Conservation (phyloP, 352 stramenopile species). For the Globisporangium paddicum region DNA sequence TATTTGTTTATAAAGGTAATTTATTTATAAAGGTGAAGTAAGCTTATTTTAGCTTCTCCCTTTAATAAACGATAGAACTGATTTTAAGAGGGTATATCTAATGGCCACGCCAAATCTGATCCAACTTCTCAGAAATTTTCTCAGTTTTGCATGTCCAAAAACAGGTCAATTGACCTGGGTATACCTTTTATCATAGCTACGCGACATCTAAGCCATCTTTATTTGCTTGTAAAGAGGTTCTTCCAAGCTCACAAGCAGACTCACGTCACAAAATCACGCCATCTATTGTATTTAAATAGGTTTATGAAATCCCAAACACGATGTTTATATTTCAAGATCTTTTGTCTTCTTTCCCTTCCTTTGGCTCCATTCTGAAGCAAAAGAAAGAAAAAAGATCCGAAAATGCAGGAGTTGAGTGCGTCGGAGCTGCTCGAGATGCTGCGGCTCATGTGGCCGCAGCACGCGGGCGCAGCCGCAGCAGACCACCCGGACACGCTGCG, state of each 20-base stretch:
- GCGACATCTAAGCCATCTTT: background rate
- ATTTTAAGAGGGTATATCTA: background rate
- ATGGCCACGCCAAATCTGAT: background rate
- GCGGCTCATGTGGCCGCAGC: slow-evolving; percentile 41
- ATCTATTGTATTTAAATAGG: background rate
- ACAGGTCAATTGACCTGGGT: background rate
- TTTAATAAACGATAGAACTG: no score
- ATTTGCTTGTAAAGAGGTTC: background rate
- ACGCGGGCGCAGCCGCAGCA: background rate
- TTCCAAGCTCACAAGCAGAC: no score
- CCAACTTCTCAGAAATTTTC: background rate
- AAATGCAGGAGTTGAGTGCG: slow-evolving; percentile 1
- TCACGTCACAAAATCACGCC: no score
- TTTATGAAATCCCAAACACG: background rate
- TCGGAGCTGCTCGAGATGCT: slow-evolving; percentile 5
- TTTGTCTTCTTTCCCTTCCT: background rate
- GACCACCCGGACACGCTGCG: slow-evolving; percentile 28
- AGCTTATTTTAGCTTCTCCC: no score
- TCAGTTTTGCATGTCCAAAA: background rate
- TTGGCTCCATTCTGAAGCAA: background rate
- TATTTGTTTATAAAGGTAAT: background rate
- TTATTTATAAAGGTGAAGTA: background rate
- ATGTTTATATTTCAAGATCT: background rate
- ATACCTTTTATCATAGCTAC: background rate
- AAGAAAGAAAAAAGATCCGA: background rate